Conservation (phyloP, 2,329 filamentous ascomycete genomes). For the Penicillium capsulatum region DNA sequence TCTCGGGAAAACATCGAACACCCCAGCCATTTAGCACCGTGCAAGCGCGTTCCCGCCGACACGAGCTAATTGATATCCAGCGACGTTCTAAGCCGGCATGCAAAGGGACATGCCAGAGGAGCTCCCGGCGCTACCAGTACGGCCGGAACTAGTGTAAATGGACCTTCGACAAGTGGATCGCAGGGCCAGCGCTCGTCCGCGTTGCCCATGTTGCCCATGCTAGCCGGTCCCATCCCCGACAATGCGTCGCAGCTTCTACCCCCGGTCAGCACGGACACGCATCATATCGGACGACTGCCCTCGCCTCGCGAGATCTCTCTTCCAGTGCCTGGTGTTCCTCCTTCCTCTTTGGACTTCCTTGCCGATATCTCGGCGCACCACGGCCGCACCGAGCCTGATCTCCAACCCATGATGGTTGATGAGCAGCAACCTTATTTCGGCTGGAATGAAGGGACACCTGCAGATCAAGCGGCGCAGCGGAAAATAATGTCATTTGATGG, state of each 20-base stretch:
- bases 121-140: too few relatives aligned
- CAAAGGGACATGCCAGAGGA: constrained; percentile 46
- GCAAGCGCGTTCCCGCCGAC: not conserved
- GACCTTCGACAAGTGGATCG: too few relatives aligned
- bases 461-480: constrained; percentile 22
- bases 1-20: too few relatives aligned
- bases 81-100: constrained; percentile 50
- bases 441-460: constrained; percentile 27
- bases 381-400: constrained; percentile 27
- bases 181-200: constrained; percentile 25
- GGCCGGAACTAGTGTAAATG: too few relatives aligned
- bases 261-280: constrained; percentile 9
- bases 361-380: constrained; percentile 36
- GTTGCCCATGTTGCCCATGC: constrained; percentile 11
- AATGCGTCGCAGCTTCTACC: constrained; percentile 18
- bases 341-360: constrained; percentile 41
- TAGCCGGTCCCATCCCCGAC: constrained; percentile 3
- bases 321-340: constrained; percentile 28
- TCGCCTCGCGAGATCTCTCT: constrained; percentile 26
- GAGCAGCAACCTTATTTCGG: constrained; percentile 31
- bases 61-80: constrained; percentile 27
- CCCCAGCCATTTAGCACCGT: too few relatives aligned
- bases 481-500: constrained; percentile 23
- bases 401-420: constrained; percentile 27
- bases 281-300: constrained; percentile 14